These are phyloP conservation scores for Penicillium sp. DNA, from an alignment of 2,329 filamentous ascomycete genomes.

Conservation along the genomic window DNA sequence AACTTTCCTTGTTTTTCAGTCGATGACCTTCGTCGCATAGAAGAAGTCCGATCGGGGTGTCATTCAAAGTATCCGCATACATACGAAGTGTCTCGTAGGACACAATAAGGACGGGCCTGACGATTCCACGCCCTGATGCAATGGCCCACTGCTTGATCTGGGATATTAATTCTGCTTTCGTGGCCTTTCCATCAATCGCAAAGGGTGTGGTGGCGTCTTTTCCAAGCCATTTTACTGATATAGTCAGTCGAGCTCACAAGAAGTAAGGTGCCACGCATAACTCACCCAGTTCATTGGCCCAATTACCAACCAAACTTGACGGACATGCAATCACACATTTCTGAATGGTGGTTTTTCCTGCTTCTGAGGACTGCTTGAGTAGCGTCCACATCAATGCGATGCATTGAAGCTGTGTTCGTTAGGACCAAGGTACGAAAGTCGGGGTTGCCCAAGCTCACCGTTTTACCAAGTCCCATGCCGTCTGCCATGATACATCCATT, in stretches of 20 bases:
- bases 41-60: slow-evolving; percentile 82
- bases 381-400: slow-evolving; percentile 95
- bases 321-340: slow-evolving; percentile 96
- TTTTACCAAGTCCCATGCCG: slow-evolving; percentile 97
- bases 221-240: slow-evolving; percentile 77
- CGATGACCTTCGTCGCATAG: slow-evolving; percentile 95
- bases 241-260: slow-evolving; percentile 14
- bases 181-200: slow-evolving; percentile 90
- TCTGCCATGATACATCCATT: slow-evolving; percentile 99
- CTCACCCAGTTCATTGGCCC: slow-evolving; percentile 76
- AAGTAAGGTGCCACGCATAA: background rate
- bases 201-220: slow-evolving; percentile 85
- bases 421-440: slow-evolving; percentile 10
- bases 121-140: slow-evolving; percentile 76
- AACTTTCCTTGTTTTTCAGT: slow-evolving; percentile 90
- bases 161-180: slow-evolving; percentile 81
- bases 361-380: slow-evolving; percentile 86
- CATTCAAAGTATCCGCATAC: slow-evolving; percentile 80
- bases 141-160: slow-evolving; percentile 95
- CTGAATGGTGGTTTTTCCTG: slow-evolving; percentile 86
- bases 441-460: slow-evolving; percentile 35
- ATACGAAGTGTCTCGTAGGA: slow-evolving; percentile 92
- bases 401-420: slow-evolving; percentile 61
- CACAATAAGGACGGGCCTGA: slow-evolving; percentile 87
- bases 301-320: slow-evolving; percentile 91